Base-by-base conservation (phyloP, 2,329 filamentous ascomycete species). In the Beauveria scarabaeidicola region DNA sequence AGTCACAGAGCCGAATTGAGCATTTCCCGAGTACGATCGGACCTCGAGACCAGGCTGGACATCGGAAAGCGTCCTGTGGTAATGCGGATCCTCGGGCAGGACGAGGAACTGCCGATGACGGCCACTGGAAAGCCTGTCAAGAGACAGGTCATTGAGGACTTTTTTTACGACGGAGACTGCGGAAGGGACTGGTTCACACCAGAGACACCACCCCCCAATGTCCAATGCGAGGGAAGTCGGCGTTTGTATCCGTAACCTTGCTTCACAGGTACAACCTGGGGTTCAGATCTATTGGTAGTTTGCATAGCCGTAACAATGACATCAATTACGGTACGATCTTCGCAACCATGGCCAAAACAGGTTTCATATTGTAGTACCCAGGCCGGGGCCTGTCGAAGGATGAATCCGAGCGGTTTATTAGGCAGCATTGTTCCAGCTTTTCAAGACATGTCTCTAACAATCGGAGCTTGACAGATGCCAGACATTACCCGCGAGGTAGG, bases 81-180 rank as follows among this genome's bases (percentile, higher is more conserved):
- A 7, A 56, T 67, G 13, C 61, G 63, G 17, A 47, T 66, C 19
- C 15, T 67, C 61, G 32, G 40, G 5, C 48, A 44, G 9, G 59
- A 40, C 3, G 64, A 66, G 27, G 53, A 66, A 36, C 52, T 66
- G 56, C 64, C 64, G 19, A 54, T 57, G 25, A 66, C 63, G 7
- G 59, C 59, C 3, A 62, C 63, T 2, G 43, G 48, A 11, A 66
- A 66, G 48, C 61, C 63, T 4, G 61, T 63, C 15, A 63, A 61
- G 51, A 36, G 46, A 19, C 47, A 62, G 23, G 57, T 64, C 7
- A 48, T 64, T 25, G 60, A 58, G 29, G 47, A 60, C n/a, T 63
- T 61, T 36, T 65, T 66, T 13, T 56, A 56, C 41, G 52, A 46
- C 7, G 52, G 52, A 5, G 52, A 56, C 52, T 56, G 52, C 29